Evolutionary conservation across 257 asterid genomes (phyloP), one percentile per base, ranked within the genome.

Genomic region (Solanum chiquidenum): DNA sequence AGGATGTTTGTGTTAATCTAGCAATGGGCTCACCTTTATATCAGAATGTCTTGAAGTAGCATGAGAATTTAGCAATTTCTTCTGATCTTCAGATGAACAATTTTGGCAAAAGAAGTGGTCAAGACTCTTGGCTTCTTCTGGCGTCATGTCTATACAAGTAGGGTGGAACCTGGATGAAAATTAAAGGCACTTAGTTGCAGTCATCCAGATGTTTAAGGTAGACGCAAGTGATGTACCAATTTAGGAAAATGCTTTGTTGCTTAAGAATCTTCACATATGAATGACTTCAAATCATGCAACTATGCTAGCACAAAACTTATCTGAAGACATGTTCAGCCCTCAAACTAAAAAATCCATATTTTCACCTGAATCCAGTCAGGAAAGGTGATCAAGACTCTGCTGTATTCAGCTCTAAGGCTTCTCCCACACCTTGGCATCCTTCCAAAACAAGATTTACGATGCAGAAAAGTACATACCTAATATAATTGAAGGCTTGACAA

Each of bases 81-180:
- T 95, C 89, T 88, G 94, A 91, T 93, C 94, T 88, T 93, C 98
- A 23, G 98, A 89, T 74, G 96, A 91, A 58, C 99, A 96, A 88
- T 88, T 89, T 88, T 90, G 93, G 87, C 99, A 95, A 88, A 91
- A 91, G 93, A 96, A 96, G 93, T 93, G 95, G 64, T 95, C 96
- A 9, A 95, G 91, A 74, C 90, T 91, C 86, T 93, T 89, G 68
- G 99, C 97, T 86, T 96, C 99, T 90, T 96, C 99, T 6, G 93
- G 88, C 1, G 88, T 91, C 98, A 96, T 90, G 64, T 91, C 97
- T 88, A 95, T 89, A 92, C 99, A 96, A 85, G 87, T 29, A 14
- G 99, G 99, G 89, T 96, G 99, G 90, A 95, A 96, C 99, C 99
- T 96, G 95, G 85, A 90, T 82, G 87, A 89, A 80, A 88, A 87